Base-by-base conservation (phyloP, 1,139 yeast species). In the Yamadazyma mexicana region DNA sequence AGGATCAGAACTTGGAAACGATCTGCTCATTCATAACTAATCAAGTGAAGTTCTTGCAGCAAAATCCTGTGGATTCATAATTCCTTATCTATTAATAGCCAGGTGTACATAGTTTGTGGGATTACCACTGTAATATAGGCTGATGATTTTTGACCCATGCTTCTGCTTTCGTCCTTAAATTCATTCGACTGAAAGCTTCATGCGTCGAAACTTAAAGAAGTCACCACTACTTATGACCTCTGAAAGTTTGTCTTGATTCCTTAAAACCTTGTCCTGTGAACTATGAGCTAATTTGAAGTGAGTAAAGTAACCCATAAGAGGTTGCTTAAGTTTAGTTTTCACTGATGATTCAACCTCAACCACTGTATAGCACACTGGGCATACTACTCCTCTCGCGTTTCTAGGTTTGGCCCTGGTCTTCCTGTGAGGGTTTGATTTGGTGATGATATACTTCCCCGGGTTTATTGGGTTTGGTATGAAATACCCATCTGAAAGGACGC, bases 21-120 rank as follows among this genome's bases (percentile, higher is more conserved):
- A 30, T 67, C 5, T 66, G 73, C 44, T 41, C 44, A 15, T 58
- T 66, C 40, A 45, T 58, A 2, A 45, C 49, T 17, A 64, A 62
- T 41, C 69, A 66, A 50, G 62, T 66, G 0, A 45, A 43, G 12
- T 59, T 61, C 59, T 55, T 66, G 28, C 41, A 35, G 11, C 37
- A 37, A 27, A 34, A 34, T 28, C 37, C 37, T 15, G 17, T 18
- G 20, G 37, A 27, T 10, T 28, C 20, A 5, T 17, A 11, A 28
- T 16, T 8, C 5, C 14, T n/a, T n/a, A n/a, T n/a, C n/a, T n/a
- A n/a, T n/a, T n/a, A n/a, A n/a, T n/a, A n/a, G n/a, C n/a, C n/a
- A n/a, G n/a, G n/a, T n/a, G n/a, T n/a, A n/a, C n/a, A n/a, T n/a
- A n/a, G n/a, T n/a, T n/a, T n/a, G n/a, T n/a, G n/a, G n/a, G n/a